A percentile compares a stretch with the other conserved stretches of the same genome.
These are phyloP conservation scores for Fusarium decemcellulare DNA, from an alignment of 2,329 filamentous ascomycete genomes.

Conservation along the genomic window DNA sequence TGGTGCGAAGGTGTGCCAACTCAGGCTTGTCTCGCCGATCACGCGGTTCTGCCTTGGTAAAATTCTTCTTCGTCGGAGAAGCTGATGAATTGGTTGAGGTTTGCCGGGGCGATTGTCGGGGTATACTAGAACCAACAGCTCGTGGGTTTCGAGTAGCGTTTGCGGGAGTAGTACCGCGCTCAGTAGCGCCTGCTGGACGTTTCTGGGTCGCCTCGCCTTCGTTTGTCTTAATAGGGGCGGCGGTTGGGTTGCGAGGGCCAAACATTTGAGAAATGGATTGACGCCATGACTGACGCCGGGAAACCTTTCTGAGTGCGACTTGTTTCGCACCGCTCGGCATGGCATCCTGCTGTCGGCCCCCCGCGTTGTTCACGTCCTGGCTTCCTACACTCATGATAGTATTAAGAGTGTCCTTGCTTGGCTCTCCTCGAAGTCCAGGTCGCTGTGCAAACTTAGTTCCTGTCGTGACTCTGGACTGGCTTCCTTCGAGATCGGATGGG, in stretches of 20 bases:
- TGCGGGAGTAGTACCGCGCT: constrained; percentile 2
- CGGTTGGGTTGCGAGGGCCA: constrained; percentile 29
- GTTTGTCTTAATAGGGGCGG: constrained; percentile 11
- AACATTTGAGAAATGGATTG: constrained; percentile 35
- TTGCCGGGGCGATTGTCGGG: constrained; percentile 13
- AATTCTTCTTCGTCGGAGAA: constrained; percentile 14
- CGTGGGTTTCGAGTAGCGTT: constrained; percentile 5
- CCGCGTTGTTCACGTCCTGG: constrained; percentile 48
- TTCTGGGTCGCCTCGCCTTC: constrained; percentile 12
- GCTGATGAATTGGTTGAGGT: constrained; percentile 17
- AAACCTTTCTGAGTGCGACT: constrained; percentile 18
- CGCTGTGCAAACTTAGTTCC: constrained; percentile 52
- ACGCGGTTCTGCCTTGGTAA: constrained; percentile 3
- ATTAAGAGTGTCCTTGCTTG: constrained; percentile 63
- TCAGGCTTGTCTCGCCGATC: constrained; percentile 31
- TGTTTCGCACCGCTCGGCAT: not conserved
- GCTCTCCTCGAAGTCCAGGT: constrained; percentile 54
- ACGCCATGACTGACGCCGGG: constrained; percentile 37
- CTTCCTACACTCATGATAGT: constrained; percentile 67
- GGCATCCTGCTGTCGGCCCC: constrained; percentile 20
- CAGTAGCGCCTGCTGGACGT: constrained; percentile 28
- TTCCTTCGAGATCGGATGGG: constrained; percentile 25
- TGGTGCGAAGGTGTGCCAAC: constrained; percentile 33
- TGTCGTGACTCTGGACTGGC: constrained; percentile 5
- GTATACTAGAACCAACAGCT: constrained; percentile 5